Conservation (phyloP, 495 filamentous ascomycete species). For the Xeromyces bisporus region DNA sequence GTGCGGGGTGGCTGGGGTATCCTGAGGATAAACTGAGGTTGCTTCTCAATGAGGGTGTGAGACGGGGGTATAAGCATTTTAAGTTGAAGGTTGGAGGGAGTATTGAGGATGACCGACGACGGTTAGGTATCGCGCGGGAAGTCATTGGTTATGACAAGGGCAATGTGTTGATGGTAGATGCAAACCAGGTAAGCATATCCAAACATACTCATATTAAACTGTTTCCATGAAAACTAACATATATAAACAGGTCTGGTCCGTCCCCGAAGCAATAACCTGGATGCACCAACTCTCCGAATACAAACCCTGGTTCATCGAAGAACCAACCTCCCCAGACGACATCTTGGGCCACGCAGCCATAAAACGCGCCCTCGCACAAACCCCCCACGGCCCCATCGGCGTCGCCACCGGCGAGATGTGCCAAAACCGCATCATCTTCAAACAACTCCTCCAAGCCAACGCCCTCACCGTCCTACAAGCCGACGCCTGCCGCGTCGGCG, state of each 20-base stretch:
- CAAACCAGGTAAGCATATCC: conserved; percentile 49
- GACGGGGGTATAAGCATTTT: conserved; percentile 69
- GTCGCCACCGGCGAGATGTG: conserved; percentile 95
- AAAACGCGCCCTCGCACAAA: conserved; percentile 50
- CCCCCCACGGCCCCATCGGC: conserved; percentile 50
- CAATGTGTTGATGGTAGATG: conserved; percentile 87
- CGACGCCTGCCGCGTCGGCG: conserved; percentile 81
- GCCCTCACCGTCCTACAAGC: conserved; percentile 83
- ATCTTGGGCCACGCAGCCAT: conserved; percentile 78
- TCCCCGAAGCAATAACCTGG: conserved; percentile 78
- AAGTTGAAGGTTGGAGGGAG: conserved; percentile 77
- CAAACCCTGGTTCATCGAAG: conserved; percentile 94
- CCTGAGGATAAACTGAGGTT: conserved; percentile 65
- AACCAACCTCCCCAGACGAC: conserved; percentile 89
- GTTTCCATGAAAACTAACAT: conserved; percentile 1
- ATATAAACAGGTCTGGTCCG: conserved; percentile 62
- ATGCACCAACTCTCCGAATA: conserved; percentile 71
- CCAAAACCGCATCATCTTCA: conserved; percentile 88
- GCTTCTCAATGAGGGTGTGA: conserved; percentile 53
- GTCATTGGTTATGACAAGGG: conserved; percentile 76
- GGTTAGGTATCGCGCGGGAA: conserved; percentile 58
- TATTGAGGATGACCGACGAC: conserved; percentile 49
- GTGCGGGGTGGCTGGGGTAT: conserved; percentile 91
- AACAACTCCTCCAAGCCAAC: conserved; percentile 64
- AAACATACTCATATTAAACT: conserved; percentile 2